Conservation (phyloP, 225 moss, liverwort and hornwort species). For the Antitrichia curtipendula region DNA sequence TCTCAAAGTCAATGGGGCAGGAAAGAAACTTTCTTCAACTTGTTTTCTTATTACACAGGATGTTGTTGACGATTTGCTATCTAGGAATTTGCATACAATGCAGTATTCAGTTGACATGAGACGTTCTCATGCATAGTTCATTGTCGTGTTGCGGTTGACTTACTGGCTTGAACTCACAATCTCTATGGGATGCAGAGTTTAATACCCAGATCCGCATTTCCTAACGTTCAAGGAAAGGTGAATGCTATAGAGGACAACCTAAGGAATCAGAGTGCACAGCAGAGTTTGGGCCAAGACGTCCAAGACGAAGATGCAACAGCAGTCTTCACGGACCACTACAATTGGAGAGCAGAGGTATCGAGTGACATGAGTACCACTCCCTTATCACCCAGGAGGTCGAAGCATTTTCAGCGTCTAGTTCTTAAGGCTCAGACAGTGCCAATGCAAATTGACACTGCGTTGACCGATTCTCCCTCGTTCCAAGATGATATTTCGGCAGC, state of each 20-base stretch:
- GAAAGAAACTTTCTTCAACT: neutral
- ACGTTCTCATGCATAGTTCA: neutral
- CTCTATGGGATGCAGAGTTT: slow-evolving; percentile 8
- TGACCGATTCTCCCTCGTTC: slow-evolving; percentile 23
- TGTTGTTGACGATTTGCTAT: neutral
- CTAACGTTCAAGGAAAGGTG: neutral
- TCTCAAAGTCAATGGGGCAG: neutral
- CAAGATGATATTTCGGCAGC: slow-evolving; percentile 21
- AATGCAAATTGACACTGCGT: neutral
- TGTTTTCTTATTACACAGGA: neutral
- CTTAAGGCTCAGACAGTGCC: neutral
- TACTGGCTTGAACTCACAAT: neutral
- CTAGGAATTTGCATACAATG: neutral
- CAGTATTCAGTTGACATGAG: neutral
- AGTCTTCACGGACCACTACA: neutral
- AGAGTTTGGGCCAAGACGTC: neutral
- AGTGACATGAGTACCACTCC: slow-evolving; percentile 56
- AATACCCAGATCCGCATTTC: neutral
- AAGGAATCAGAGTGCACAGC: slow-evolving; percentile 1
- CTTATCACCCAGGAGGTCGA: slow-evolving; percentile 13
- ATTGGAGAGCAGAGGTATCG: slow-evolving; percentile 39
- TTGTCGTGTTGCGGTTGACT: neutral
- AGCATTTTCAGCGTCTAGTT: neutral
- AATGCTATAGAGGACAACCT: slow-evolving; percentile 5
- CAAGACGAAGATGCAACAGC: slow-evolving; percentile 16